Conservation (phyloP, 352 stramenopile species). For the Phytophthora citrophthora region DNA sequence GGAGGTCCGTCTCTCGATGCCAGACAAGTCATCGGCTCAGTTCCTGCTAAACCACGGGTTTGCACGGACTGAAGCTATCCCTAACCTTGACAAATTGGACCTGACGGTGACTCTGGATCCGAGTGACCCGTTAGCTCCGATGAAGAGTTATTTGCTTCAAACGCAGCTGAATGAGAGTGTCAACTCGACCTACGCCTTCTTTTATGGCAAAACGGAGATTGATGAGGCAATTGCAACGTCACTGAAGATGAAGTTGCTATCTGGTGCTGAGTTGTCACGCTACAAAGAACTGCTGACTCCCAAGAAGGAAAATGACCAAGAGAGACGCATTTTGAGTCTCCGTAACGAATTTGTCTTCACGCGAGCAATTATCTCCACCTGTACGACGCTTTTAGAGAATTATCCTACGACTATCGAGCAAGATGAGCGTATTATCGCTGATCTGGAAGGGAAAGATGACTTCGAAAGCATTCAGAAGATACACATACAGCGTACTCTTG, state of each 20-base stretch:
- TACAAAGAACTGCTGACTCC: slow-evolving; percentile 38
- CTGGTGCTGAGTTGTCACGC: slow-evolving; percentile 33
- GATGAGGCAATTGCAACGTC: slow-evolving; percentile 28
- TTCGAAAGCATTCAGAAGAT: slow-evolving; percentile 21
- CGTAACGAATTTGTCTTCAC: slow-evolving; percentile 61
- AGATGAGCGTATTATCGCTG: slow-evolving; percentile 24
- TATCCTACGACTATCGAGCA: slow-evolving; percentile 47
- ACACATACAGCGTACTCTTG: slow-evolving; percentile 50
- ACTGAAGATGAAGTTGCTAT: slow-evolving; percentile 57
- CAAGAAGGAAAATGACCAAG: slow-evolving; percentile 9
- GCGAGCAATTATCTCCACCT: slow-evolving; percentile 47
- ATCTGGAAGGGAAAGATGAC: slow-evolving; percentile 9
- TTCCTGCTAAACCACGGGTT: slow-evolving; percentile 62
- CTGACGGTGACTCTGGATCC: slow-evolving; percentile 51
- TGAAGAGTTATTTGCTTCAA: slow-evolving; percentile 49
- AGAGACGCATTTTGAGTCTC: slow-evolving; percentile 43
- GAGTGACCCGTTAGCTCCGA: slow-evolving; percentile 35
- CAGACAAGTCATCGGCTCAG: slow-evolving; percentile 44
- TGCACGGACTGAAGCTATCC: slow-evolving; percentile 21
- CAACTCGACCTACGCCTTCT: slow-evolving; percentile 50
- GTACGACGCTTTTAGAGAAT: slow-evolving; percentile 43
- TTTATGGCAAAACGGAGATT: slow-evolving; percentile 24
- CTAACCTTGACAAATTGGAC: slow-evolving; percentile 48
- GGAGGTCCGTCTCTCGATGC: slow-evolving; percentile 38
- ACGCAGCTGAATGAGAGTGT: slow-evolving; percentile 46